Evolutionary conservation across 1,284 basidiomycete genomes (phyloP), one percentile per base, ranked within the genome.

Genomic region (Tilletiaria anomala): DNA sequence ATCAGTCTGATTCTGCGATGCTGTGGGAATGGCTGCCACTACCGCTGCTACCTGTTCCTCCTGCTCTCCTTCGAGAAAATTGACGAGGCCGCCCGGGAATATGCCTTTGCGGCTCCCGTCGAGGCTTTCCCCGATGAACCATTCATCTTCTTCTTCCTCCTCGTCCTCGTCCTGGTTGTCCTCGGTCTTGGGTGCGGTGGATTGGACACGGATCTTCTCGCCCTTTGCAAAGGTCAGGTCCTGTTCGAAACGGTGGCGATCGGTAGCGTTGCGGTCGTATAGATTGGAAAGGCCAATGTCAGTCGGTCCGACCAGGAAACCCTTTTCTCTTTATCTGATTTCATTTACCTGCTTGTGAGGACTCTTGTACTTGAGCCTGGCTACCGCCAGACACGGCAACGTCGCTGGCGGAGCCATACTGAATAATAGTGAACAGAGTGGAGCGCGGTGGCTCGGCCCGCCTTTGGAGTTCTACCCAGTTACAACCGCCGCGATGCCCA

Each of bases 121-220:
- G 2, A 53, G 41, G 29, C 49, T 51, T 43, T 56, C 56, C 20
- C 68, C 68, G n/a, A 63, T 43, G 19, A 67, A 51, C 68, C 68
- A 69, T 3, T 67, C 63, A 19, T 69, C 66, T 19, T 69, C 68
- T 15, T 62, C 60, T 4, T 58, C 61, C 6, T 58, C 55, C 11
- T 53, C 50, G 6, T 55, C 55, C 10, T 51, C 54, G 3, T 48
- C 36, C 3, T 46, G 40, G 5, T 49, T 45, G 8, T 23, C 36
- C 5, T 20, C 36, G 11, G 43, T 43, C 39, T 52, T 56, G 20
- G 55, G 54, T 0, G 62, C 68, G 0, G 47, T 14, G 5, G 44
- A 52, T 4, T 51, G 45, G 31, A 69, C 68, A 12, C 56, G 56
- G 23, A 69, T 43, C 1, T 32, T 43, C 33, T 61, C 65, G 31